These are phyloP conservation scores for Suhomyces canberraensis DNA, from an alignment of 805 yeast genomes.

Conservation along the genomic window DNA sequence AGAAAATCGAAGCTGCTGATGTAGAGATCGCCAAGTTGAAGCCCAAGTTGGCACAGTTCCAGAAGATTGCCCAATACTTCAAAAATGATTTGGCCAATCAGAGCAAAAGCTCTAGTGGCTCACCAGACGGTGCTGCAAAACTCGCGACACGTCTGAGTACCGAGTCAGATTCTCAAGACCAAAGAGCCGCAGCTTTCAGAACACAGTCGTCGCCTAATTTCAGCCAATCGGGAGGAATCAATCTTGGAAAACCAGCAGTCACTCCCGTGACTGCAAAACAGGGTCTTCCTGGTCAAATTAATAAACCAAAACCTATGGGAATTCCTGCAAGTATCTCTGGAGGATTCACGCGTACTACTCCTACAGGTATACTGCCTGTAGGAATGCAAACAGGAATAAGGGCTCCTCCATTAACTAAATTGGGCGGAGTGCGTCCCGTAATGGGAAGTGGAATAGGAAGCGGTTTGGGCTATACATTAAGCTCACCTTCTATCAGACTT, in stretches of 20 bases:
- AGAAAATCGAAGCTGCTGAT: conserved; percentile 6
- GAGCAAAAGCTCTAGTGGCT: conserved; percentile 4
- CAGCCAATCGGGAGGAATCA: not conserved
- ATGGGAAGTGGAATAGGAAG: conserved; percentile 3
- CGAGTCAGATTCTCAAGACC: not conserved
- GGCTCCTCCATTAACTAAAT: conserved; percentile 1
- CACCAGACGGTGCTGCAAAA: not conserved
- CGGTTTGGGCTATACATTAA: conserved; percentile 3
- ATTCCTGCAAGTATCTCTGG: not conserved
- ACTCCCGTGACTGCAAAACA: not conserved
- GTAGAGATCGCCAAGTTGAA: conserved; percentile 11
- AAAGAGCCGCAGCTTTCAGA: not conserved
- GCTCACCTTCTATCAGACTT: conserved; percentile 4
- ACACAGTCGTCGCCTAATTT: not conserved
- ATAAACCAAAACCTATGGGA: not conserved
- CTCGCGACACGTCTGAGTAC: not conserved
- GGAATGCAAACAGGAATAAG: conserved; percentile 2
- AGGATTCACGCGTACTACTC: conserved; percentile 1
- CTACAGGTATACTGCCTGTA: not conserved
- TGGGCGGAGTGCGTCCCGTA: conserved; percentile 1
- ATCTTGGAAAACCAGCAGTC: not conserved
- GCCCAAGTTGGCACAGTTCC: conserved; percentile 20
- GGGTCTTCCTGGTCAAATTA: not conserved
- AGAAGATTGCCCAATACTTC: conserved; percentile 21
- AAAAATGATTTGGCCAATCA: conserved; percentile 19